Base-by-base conservation (phyloP, 352 stramenopile species). In the Phytophthora idaei region DNA sequence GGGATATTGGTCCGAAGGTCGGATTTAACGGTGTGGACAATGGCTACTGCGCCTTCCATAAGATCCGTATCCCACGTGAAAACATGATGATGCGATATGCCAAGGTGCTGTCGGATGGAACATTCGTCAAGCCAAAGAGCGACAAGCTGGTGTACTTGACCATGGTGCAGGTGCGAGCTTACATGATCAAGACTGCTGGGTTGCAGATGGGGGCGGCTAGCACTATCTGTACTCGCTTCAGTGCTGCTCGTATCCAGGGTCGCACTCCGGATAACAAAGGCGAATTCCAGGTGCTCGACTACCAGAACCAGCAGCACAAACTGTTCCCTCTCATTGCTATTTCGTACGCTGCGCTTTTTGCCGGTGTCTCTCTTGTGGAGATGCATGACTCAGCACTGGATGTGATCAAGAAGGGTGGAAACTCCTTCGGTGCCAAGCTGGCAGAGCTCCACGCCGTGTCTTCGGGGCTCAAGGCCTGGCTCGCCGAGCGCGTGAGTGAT, bases 101-200 rank as follows among this genome's bases (percentile, higher is more conserved):
- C 4, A 73, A 78, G 45, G 81, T 92, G 44, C 32, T 85, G 10
- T 72, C 80, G 0, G 76, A 92, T 48, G 83, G 83, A 14, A 85
- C 72, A 29, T 90, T 81, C 56, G 56, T 85, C 8, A 75, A 87
- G 74, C 81, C 81, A 4, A 71, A 85, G 67, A 87, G 76, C 54
- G 79, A 90, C 71, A 89, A 89, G 59, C 60, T 90, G 17, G 76
- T 87, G 53, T 90, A 90, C 60, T 61, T 87, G 28, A 87, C 81
- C 0, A 88, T 87, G 79, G 73, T 85, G 5, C 63, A 74, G 4
- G 63, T 88, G 0, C 73, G 81, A 37, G 74, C 79, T 28, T 69
- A 69, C 27, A 47, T 76, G 54, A 67, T 76, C 25, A 50, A 67
- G 25, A 57, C 29, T 25, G 41, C 61, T 47, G 52, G 28, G 5